Conservation (phyloP, 192 early-diverging fungal species). For the Dimargaris xerosporica region DNA sequence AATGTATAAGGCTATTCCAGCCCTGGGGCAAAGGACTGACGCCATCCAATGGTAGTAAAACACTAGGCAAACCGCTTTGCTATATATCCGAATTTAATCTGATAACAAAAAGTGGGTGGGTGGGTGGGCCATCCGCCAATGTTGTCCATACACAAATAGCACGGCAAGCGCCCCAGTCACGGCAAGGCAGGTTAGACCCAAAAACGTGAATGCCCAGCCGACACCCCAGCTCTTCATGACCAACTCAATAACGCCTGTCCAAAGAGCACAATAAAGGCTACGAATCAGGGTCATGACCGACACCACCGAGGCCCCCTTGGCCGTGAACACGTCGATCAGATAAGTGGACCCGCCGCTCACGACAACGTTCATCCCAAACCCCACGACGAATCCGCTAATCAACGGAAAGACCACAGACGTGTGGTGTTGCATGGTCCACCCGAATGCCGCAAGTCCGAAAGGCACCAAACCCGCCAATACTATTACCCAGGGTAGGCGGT, state of each 20-base stretch:
- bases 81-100: too few relatives aligned
- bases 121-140: too few relatives aligned
- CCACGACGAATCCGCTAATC: slow-evolving; percentile 22
- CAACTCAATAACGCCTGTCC: slow-evolving; percentile 7
- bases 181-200: neutral
- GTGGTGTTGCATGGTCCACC: slow-evolving; percentile 23
- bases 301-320: slow-evolving; percentile 24
- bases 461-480: slow-evolving; percentile 18
- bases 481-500: slow-evolving; percentile 23
- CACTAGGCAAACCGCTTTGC: too few relatives aligned
- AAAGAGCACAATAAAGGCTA: slow-evolving; percentile 23
- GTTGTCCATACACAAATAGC: neutral
- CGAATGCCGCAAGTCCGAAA: slow-evolving; percentile 13
- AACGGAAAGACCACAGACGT: slow-evolving; percentile 21
- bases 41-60: too few relatives aligned
- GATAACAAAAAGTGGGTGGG: too few relatives aligned
- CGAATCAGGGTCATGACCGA: slow-evolving; percentile 31
- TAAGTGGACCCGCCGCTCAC: slow-evolving; percentile 26
- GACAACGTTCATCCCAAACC: slow-evolving; percentile 24
- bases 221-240: slow-evolving; percentile 3
- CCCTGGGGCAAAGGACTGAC: too few relatives aligned
- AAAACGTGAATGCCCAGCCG: slow-evolving; percentile 8
- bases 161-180: neutral
- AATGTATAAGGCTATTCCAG: too few relatives aligned
- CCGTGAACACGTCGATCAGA: slow-evolving; percentile 30